These are phyloP conservation scores for Pleurostoma richardsiae DNA, from an alignment of 2,329 filamentous ascomycete genomes.

Conservation along the genomic window DNA sequence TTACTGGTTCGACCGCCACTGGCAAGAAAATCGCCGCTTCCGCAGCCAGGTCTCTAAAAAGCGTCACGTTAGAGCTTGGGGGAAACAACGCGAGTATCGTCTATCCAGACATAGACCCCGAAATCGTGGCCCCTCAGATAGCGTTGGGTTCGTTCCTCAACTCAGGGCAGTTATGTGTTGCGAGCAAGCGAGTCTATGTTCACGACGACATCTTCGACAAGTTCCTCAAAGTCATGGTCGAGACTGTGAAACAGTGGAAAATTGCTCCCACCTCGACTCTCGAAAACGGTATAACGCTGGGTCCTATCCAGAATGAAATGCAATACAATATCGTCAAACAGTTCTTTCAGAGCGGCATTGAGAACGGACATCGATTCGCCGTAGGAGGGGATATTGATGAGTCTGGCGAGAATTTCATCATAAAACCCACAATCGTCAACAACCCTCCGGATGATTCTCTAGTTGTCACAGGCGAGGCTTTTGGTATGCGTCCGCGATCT, in stretches of 20 bases:
- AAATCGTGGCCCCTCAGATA: slow-evolving; percentile 16
- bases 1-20: slow-evolving; percentile 49
- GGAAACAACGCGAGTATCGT: slow-evolving; percentile 45
- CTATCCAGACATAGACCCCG: slow-evolving; percentile 37
- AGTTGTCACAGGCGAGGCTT: slow-evolving; percentile 51
- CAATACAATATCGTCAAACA: slow-evolving; percentile 48
- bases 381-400: slow-evolving; percentile 30
- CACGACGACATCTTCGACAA: slow-evolving; percentile 45
- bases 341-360: slow-evolving; percentile 38
- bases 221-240: slow-evolving; percentile 41
- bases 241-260: slow-evolving; percentile 36
- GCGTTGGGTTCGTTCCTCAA: slow-evolving; percentile 51
- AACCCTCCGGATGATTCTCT: slow-evolving; percentile 52
- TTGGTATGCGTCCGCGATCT: slow-evolving; percentile 18
- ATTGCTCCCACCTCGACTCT: slow-evolving; percentile 34
- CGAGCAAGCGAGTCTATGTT: slow-evolving; percentile 49
- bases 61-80: slow-evolving; percentile 37
- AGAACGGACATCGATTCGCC: slow-evolving; percentile 38
- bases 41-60: slow-evolving; percentile 37
- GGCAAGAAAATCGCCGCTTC: slow-evolving; percentile 33
- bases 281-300: slow-evolving; percentile 31
- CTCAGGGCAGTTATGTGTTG: slow-evolving; percentile 51
- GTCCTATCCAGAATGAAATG: slow-evolving; percentile 56
- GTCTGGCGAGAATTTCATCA: slow-evolving; percentile 45
- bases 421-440: slow-evolving; percentile 55